phyloP scores from a whole-genome alignment of 2,329 filamentous ascomycete genomes.

The Ophiostoma ulmi region DNA sequence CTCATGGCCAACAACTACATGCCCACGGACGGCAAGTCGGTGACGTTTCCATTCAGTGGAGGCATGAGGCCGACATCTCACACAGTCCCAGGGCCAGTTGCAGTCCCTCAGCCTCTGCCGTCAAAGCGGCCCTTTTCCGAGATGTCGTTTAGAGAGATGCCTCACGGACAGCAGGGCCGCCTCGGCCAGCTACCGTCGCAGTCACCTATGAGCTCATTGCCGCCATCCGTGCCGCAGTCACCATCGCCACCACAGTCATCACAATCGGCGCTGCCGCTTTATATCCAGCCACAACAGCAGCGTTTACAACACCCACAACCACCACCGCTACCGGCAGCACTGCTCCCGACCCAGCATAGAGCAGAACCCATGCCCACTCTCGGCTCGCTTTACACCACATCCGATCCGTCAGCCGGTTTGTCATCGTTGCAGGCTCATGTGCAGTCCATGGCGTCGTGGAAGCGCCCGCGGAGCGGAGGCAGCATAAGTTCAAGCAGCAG shows the following conservation, averaged over 20 bases:
- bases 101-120: background rate
- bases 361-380: background rate
- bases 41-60: conserved; percentile 22
- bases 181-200: background rate
- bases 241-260: background rate
- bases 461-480: background rate
- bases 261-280: background rate
- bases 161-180: background rate
- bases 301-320: background rate
- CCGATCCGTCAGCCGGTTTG: background rate
- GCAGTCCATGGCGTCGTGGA: conserved; percentile 21
- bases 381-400: background rate
- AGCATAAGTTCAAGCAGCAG: background rate
- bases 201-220: background rate
- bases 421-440: background rate
- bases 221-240: background rate
- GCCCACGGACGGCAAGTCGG: conserved; percentile 28
- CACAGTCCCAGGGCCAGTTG: background rate
- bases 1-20: conserved; percentile 34
- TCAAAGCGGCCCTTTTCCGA: conserved; percentile 6
- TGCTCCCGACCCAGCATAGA: background rate
- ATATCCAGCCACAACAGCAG: background rate
- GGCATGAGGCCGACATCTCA: background rate
- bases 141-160: background rate
- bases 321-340: background rate